Evolutionary conservation across 2,329 filamentous ascomycete genomes (phyloP).

Genomic region (Cytospora paraplurivora): DNA sequence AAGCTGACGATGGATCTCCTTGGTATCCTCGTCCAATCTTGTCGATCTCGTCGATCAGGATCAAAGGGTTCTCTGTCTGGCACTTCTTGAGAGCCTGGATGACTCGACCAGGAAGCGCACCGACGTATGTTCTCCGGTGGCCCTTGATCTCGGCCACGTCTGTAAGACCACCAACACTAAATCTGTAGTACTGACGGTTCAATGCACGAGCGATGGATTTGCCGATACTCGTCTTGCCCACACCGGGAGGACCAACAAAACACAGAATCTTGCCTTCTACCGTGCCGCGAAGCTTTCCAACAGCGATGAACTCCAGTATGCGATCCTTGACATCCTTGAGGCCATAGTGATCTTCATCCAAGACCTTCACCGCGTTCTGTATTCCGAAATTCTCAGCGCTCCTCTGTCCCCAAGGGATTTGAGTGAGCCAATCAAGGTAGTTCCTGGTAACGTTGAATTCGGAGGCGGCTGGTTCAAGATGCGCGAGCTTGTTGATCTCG

Average conservation of each 20-base stretch:
- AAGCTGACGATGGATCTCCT: constrained; percentile 90
- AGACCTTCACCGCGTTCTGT: constrained; percentile 81
- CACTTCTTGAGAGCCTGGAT: constrained; percentile 99
- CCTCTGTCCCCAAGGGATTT: constrained; percentile 95
- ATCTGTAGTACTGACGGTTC: constrained; percentile 96
- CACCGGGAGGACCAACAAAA: constrained; percentile 94
- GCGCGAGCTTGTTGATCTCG: constrained; percentile 94
- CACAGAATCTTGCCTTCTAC: constrained; percentile 98
- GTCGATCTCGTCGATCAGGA: constrained; percentile 96
- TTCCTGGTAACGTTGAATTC: constrained; percentile 99
- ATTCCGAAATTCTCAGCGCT: constrained; percentile 98
- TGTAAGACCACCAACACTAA: constrained; percentile 94
- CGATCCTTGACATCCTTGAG: constrained; percentile 98
- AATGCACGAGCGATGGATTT: constrained; percentile 95
- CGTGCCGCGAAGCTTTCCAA: constrained; percentile 93
- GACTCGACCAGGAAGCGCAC: constrained; percentile 90
- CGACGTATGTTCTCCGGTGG: constrained; percentile 93
- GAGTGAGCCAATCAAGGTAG: constrained; percentile 97
- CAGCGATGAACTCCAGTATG: constrained; percentile 96
- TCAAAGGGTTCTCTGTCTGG: constrained; percentile 95
- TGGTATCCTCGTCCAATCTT: constrained; percentile 97
- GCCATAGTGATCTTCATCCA: constrained; percentile 96
- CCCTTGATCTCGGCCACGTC: constrained; percentile 99
- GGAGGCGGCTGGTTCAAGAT: constrained; percentile 91
- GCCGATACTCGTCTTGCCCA: constrained; percentile 98